A percentile compares a stretch with the other conserved stretches of the same genome.
Evolutionary conservation across 208 protist species (phyloP).

Genomic region (Acanthamoeba royreba): DNA sequence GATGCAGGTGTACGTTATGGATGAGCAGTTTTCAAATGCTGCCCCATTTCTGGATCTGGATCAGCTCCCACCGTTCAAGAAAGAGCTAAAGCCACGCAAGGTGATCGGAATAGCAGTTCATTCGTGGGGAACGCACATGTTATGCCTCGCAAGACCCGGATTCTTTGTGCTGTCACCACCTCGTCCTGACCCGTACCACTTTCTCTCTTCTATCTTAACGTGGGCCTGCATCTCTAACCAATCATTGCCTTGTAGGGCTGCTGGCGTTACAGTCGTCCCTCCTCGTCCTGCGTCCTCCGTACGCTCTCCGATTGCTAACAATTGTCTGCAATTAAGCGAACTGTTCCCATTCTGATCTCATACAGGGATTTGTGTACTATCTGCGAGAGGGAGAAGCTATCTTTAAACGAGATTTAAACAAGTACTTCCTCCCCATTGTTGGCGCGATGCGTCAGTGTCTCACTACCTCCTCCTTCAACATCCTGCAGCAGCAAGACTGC

Average conservation of each 20-base stretch:
- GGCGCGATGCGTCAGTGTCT: background rate
- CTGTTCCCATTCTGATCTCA: background rate
- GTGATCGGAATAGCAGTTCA: background rate
- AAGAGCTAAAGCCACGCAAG: conserved; percentile 6
- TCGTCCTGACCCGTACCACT: background rate
- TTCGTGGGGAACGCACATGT: background rate
- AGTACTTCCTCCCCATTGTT: background rate
- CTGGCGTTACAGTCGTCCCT: background rate
- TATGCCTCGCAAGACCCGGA: background rate
- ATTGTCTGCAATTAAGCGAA: too few relatives aligned
- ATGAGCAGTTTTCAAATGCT: background rate
- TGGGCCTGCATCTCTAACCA: background rate
- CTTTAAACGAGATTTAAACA: background rate
- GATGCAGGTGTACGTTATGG: background rate
- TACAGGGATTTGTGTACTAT: background rate
- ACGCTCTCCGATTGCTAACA: too few relatives aligned
- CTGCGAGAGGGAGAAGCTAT: background rate
- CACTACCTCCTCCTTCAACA: background rate
- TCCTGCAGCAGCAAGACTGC: background rate
- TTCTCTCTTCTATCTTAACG: background rate
- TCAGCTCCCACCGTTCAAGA: background rate
- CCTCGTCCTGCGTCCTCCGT: background rate
- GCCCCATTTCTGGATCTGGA: background rate
- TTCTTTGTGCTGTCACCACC: background rate
- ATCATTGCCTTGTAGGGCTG: background rate